Evolutionary conservation across 2,329 filamentous ascomycete genomes (phyloP).

Genomic region (Talaromyces verruculosus): DNA sequence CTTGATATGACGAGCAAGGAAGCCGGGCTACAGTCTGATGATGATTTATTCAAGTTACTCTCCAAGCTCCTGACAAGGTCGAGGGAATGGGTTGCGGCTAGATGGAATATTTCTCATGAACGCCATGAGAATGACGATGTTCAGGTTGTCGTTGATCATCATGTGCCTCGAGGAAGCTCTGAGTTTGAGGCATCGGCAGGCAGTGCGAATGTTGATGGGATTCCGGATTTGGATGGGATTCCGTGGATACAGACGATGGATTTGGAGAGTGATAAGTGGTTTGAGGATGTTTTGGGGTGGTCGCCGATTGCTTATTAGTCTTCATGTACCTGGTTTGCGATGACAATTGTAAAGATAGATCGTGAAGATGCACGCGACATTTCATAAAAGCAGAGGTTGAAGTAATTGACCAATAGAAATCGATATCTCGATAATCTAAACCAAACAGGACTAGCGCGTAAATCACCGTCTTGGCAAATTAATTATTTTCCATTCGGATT

Average conservation of each 20-base stretch:
- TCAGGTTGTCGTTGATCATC: not conserved
- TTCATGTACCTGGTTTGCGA: not conserved
- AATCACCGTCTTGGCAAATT: not conserved
- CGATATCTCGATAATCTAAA: not conserved
- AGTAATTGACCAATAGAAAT: not conserved
- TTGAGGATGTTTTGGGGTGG: slow-evolving; percentile 20
- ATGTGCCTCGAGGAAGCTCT: not conserved
- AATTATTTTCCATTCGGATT: not conserved
- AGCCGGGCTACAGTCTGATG: slow-evolving; percentile 30
- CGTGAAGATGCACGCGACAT: not conserved
- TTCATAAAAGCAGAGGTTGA: not conserved
- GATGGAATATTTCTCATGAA: slow-evolving; percentile 24
- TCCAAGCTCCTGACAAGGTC: slow-evolving; percentile 30
- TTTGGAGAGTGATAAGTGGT: slow-evolving; percentile 29
- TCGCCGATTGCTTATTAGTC: not conserved
- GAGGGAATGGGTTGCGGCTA: slow-evolving; percentile 26
- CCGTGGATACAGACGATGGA: slow-evolving; percentile 34
- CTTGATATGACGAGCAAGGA: slow-evolving; percentile 32
- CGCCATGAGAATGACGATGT: not conserved
- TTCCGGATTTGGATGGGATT: slow-evolving; percentile 32
- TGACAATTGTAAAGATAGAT: not conserved
- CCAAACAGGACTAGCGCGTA: not conserved
- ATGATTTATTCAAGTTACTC: slow-evolving; percentile 30
- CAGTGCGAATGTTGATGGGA: slow-evolving; percentile 12
- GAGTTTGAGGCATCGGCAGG: slow-evolving; percentile 1